Conservation (phyloP, 2,329 filamentous ascomycete genomes). For the Elsinoe australis region DNA sequence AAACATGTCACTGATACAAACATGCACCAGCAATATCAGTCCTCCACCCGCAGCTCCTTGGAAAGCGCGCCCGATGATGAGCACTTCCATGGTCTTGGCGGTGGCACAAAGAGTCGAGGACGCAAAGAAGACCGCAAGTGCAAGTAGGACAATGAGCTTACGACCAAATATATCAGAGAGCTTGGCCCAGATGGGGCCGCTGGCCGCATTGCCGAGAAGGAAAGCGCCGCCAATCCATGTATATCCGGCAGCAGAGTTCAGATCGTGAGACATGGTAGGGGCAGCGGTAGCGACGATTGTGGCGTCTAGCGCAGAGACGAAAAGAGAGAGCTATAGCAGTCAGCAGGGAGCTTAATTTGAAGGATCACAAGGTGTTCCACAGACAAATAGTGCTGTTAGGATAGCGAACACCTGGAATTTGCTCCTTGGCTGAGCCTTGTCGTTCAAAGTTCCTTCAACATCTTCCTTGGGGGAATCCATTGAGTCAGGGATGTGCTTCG, state of each 20-base stretch:
- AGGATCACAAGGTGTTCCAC: too few relatives aligned
- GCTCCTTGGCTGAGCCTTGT: too few relatives aligned
- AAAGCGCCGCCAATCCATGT: constrained; percentile 55
- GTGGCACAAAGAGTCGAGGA: constrained; percentile 46
- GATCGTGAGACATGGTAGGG: constrained; percentile 45
- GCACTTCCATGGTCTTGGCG: constrained; percentile 42
- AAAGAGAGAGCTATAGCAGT: constrained; percentile 16
- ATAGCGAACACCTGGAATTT: too few relatives aligned
- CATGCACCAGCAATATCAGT: constrained; percentile 30
- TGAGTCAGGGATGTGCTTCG: too few relatives aligned
- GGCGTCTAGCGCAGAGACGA: constrained; percentile 26
- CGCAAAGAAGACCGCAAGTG: constrained; percentile 43
- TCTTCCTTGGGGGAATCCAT: too few relatives aligned
- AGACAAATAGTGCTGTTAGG: too few relatives aligned
- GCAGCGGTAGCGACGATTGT: constrained; percentile 23
- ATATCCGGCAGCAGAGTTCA: constrained; percentile 62
- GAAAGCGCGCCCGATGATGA: constrained; percentile 47
- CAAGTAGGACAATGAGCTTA: constrained; percentile 45
- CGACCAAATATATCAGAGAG: constrained; percentile 52
- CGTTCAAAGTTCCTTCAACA: too few relatives aligned
- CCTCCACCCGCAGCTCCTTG: constrained; percentile 50
- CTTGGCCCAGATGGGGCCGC: constrained; percentile 40
- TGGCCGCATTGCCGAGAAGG: constrained; percentile 23
- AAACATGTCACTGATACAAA: constrained; percentile 47
- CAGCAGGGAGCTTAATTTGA: too few relatives aligned